These are phyloP conservation scores for Heterobasidion occidentale DNA, from an alignment of 1,284 basidiomycete genomes.

Conservation along the genomic window DNA sequence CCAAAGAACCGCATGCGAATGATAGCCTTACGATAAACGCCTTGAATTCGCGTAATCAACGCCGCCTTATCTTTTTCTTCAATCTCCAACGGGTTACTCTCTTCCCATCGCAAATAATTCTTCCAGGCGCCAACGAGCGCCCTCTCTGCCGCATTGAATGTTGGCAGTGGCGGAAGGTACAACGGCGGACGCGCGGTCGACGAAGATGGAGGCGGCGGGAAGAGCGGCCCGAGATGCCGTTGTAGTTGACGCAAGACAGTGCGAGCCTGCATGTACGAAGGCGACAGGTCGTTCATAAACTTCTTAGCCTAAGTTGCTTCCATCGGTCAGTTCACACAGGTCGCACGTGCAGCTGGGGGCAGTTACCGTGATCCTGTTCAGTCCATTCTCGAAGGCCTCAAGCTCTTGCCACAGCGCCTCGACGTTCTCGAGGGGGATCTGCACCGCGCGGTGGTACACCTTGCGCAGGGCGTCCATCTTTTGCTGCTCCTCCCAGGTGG, in stretches of 20 bases:
- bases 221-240: slow-evolving; percentile 60
- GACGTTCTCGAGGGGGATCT: slow-evolving; percentile 90
- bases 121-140: slow-evolving; percentile 82
- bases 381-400: slow-evolving; percentile 85
- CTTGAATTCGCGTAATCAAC: slow-evolving; percentile 67
- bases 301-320: slow-evolving; percentile 69
- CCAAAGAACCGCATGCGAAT: slow-evolving; percentile 91
- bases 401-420: slow-evolving; percentile 94
- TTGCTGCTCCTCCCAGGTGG: slow-evolving; percentile 93
- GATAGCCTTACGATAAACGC: slow-evolving; percentile 83
- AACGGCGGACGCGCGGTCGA: slow-evolving; percentile 35
- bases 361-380: slow-evolving; percentile 82
- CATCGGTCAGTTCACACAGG: slow-evolving; percentile 1
- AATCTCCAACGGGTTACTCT: slow-evolving; percentile 87
- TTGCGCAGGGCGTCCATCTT: slow-evolving; percentile 92
- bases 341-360: not conserved
- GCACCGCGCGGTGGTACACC: slow-evolving; percentile 89
- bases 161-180: slow-evolving; percentile 67
- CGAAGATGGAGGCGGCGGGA: slow-evolving; percentile 41
- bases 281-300: slow-evolving; percentile 82
- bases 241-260: slow-evolving; percentile 82
- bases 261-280: slow-evolving; percentile 89
- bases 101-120: slow-evolving; percentile 92
- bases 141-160: slow-evolving; percentile 69
- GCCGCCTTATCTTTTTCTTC: slow-evolving; percentile 76